A percentile compares a stretch with the other conserved stretches of the same genome.
These are phyloP conservation scores for Odonthalia washingtoniensis DNA, from an alignment of 31 red algal genomes.

Conservation along the genomic window DNA sequence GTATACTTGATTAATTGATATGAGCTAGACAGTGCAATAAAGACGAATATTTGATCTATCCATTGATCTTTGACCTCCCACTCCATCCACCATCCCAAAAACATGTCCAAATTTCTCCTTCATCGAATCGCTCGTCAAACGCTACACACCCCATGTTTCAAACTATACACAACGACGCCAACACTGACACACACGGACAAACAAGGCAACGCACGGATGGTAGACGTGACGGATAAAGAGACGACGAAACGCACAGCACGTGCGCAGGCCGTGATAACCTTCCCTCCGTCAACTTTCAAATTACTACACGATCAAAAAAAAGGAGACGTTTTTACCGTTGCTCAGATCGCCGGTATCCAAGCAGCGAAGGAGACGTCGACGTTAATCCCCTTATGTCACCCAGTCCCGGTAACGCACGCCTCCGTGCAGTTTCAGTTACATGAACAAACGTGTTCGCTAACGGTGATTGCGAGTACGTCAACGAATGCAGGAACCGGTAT, in stretches of 20 bases:
- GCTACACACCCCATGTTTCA: too few relatives aligned
- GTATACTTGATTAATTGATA: too few relatives aligned
- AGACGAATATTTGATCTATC: too few relatives aligned
- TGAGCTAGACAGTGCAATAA: too few relatives aligned
- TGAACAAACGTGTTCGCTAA: conserved; percentile 3
- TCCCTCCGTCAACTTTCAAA: conserved; percentile 47
- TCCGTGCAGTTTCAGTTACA: conserved; percentile 59
- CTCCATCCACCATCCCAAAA: too few relatives aligned
- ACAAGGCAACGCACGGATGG: conserved; percentile 80
- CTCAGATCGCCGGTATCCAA: conserved; percentile 88
- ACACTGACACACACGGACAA: conserved; percentile 89
- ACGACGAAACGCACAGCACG: conserved; percentile 56
- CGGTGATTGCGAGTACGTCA: conserved; percentile 41
- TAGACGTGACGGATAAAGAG: conserved; percentile 83
- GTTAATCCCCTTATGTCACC: conserved; percentile 95
- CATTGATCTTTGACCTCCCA: too few relatives aligned
- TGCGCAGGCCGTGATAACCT: conserved; percentile 65
- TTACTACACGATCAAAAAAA: conserved; percentile 60
- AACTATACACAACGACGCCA: too few relatives aligned
- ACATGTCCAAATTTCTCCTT: too few relatives aligned
- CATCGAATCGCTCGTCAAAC: too few relatives aligned
- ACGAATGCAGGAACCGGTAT: conserved; percentile 81
- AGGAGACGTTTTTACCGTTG: conserved; percentile 86
- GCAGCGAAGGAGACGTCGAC: conserved; percentile 86
- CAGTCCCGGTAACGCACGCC: conserved; percentile 70